These are phyloP conservation scores for Trypanosoma rangeli DNA, from an alignment of 208 protist genomes.

Conservation along the genomic window DNA sequence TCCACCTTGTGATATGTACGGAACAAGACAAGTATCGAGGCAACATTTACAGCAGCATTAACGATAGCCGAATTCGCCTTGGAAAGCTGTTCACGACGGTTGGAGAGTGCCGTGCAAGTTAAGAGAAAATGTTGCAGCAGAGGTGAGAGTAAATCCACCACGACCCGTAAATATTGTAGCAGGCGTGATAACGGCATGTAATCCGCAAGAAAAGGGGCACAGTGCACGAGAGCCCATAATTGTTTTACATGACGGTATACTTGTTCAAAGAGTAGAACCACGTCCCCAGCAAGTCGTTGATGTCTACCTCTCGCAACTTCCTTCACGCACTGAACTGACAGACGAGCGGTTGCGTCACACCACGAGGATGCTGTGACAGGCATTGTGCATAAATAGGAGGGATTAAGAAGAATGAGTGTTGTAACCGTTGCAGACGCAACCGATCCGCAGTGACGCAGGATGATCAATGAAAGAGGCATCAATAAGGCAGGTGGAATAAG, in stretches of 20 bases:
- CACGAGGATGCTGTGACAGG: slow-evolving; percentile 41
- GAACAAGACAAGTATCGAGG: slow-evolving; percentile 65
- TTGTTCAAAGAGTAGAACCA: slow-evolving; percentile 73
- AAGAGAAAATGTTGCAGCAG: slow-evolving; percentile 87
- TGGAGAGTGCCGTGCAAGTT: slow-evolving; percentile 54
- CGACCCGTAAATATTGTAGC: slow-evolving; percentile 64
- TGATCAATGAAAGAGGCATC: slow-evolving; percentile 43
- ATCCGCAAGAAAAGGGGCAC: slow-evolving; percentile 70
- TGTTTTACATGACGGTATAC: slow-evolving; percentile 71
- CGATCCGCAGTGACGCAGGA: slow-evolving; percentile 55
- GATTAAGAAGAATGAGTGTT: slow-evolving; percentile 59
- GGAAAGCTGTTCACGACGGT: slow-evolving; percentile 63
- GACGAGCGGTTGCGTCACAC: slow-evolving; percentile 54
- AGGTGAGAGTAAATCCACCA: slow-evolving; percentile 78
- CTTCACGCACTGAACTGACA: slow-evolving; percentile 52
- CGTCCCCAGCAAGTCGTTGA: slow-evolving; percentile 78
- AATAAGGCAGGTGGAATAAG: slow-evolving; percentile 57
- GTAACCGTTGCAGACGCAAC: slow-evolving; percentile 63
- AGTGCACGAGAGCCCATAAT: slow-evolving; percentile 75
- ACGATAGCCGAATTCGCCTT: slow-evolving; percentile 75
- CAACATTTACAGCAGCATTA: slow-evolving; percentile 73
- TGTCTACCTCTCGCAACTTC: slow-evolving; percentile 75
- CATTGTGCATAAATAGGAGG: slow-evolving; percentile 57
- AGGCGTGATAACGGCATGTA: slow-evolving; percentile 55
- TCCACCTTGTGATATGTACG: slow-evolving; percentile 36